Base-by-base conservation (phyloP, 495 filamentous ascomycete genomes). In the Penicillium daleae region DNA sequence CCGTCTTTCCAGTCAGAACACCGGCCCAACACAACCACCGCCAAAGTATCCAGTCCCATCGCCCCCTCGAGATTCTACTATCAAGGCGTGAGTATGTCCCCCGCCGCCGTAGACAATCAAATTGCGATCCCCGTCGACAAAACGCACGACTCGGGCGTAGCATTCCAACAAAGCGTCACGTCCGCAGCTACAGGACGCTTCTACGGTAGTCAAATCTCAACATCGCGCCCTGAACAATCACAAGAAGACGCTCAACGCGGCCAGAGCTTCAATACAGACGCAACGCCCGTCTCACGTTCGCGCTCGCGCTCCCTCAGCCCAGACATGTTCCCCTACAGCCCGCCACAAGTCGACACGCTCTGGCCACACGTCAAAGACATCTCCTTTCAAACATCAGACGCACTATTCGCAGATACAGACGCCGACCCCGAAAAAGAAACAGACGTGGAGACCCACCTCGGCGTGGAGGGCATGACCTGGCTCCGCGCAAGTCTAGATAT, bases 271-370 rank as follows among this genome's bases (percentile, higher is more conserved):
- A 56, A 39, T 27, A 60, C 55, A 40, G 63, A 64, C 19, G 44
- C 58, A 8, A 53, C 57, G 0, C 64, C 61, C 7, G 49, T 17
- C 32, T 22, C 56, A 0, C 54, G 44, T 6, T 49, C 58, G 4
- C 65, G 65, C n/a, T 49, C 58, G 4, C 65, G 65, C 10, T 63
- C 65, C 5, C 40, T 61, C 3, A 71, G 68, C 24, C 59, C 56
- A 2, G 57, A 33, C 1, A 40, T 62, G 24, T 73, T 67, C 60
- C 68, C 63, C 19, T 71, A 71, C 61, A 71, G 66, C 21, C 70
- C 70, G 15, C 63, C 65, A 1, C 70, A 68, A 26, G 6, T 54
- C 9, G 54, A 56, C 42, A 17, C 24, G 42, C 27, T 54, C 17
- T 67, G 65, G 60, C 6, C 55, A 22, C 44, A 57, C 15, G 9